phyloP scores from a whole-genome alignment of 306 rosid species.

The Begonia masoniana region DNA sequence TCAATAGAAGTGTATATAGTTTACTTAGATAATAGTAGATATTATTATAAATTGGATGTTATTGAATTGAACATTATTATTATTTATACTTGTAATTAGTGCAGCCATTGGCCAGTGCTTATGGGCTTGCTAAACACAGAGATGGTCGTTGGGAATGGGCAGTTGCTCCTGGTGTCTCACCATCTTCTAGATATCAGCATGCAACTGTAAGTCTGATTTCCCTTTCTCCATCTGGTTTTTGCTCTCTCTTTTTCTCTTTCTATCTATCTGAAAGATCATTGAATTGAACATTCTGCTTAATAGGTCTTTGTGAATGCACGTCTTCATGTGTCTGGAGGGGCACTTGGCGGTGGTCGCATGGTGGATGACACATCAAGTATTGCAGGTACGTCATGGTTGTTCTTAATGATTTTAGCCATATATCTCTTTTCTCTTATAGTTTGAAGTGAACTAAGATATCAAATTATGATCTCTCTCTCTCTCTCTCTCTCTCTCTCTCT shows the following conservation, averaged over 20 bases:
- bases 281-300: slow-evolving; percentile 14
- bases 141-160: slow-evolving; percentile 99
- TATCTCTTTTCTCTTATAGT: too few species aligned
- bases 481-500: too few species aligned
- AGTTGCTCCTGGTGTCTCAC: slow-evolving; percentile 99
- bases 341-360: slow-evolving; percentile 98
- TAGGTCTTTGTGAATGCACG: slow-evolving; percentile 98
- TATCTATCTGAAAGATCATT: slow-evolving; percentile 8
- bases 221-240: not conserved
- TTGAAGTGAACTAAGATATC: too few species aligned
- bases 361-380: slow-evolving; percentile 97
- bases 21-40: too few species aligned
- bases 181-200: slow-evolving; percentile 97
- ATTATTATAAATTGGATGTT: too few species aligned
- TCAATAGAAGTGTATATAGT: too few species aligned
- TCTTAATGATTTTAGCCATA: not conserved
- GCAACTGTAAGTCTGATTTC: slow-evolving; percentile 69
- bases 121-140: slow-evolving; percentile 98
- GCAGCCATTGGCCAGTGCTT: slow-evolving; percentile 97
- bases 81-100: slow-evolving; percentile 6
- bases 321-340: slow-evolving; percentile 98
- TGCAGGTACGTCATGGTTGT: slow-evolving; percentile 58
- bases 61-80: not conserved
- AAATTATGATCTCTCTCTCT: too few species aligned
- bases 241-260: not conserved